Base-by-base conservation (phyloP, 2,329 filamentous ascomycete genomes). In the Gremmenia infestans region DNA sequence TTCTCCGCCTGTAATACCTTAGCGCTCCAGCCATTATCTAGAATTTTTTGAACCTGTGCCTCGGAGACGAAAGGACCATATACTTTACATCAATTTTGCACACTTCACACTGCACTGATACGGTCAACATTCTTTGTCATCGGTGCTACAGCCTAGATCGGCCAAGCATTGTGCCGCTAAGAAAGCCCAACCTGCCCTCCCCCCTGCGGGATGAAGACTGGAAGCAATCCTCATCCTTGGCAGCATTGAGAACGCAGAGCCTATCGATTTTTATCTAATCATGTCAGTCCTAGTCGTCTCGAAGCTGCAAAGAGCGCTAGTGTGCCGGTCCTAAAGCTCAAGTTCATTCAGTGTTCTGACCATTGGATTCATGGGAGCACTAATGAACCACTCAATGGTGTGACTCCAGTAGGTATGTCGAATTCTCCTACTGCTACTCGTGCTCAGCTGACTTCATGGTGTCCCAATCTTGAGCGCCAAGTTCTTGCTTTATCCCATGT, bases 101-200 rank as follows among this genome's bases (percentile, higher is more conserved):
- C 25, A 28, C 25, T 28, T 28, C 42, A n/a, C 17, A 45, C 3
- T 43, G 8, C 15, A 4, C 54, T 19, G 63, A 51, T 52, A 64
- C 63, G 51, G 58, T 66, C 17, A 62, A 63, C 52, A 56, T 81
- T 51, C 73, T 9, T 81, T 62, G 77, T 81, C 60, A 80, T 79
- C 35, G 79, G 79, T 40, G 79, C 77, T 25, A 77, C 77, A 52
- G 79, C 78, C 54, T 81, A 81, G 65, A 76, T 81, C 59, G 79
- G 79, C 68, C 78, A 81, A 67, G 73, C 77, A 53, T 73, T 81
- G 71, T 50, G 64, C 61, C 2, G 49, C 61, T 2, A 60, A 63
- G n/a, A 74, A 72, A 60, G 70, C 67, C 8, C 58, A 59, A 5
- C 51, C 57, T 12, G 63, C 74, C 6, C 54, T 12, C 63, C 74